These are phyloP conservation scores for Salix caprea DNA, from an alignment of 345 rosid genomes.

Conservation along the genomic window DNA sequence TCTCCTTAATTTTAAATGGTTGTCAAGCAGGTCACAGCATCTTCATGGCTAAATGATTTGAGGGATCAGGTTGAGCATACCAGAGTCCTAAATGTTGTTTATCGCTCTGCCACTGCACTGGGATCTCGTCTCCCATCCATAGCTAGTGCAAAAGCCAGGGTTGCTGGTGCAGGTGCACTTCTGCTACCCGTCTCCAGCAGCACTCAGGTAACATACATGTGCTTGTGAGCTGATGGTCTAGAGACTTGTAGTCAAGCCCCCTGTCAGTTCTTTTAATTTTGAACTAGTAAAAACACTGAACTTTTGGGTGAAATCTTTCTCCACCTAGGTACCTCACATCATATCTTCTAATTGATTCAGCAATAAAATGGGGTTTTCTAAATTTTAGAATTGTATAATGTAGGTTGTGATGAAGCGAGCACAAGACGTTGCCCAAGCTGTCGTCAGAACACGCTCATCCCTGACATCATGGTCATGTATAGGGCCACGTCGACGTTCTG, in stretches of 20 bases:
- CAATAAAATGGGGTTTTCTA: background rate
- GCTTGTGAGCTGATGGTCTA: background rate
- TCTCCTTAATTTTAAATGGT: slow-evolving; percentile 14
- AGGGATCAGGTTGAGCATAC: slow-evolving; percentile 86
- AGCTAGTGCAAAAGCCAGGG: slow-evolving; percentile 92
- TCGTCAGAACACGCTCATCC: slow-evolving; percentile 69
- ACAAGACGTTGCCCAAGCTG: slow-evolving; percentile 84
- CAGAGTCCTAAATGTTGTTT: slow-evolving; percentile 80
- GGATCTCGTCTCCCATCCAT: slow-evolving; percentile 90
- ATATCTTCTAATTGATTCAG: background rate
- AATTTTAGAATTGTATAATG: background rate
- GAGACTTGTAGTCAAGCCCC: background rate
- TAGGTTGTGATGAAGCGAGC: slow-evolving; percentile 94
- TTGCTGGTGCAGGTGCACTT: slow-evolving; percentile 91
- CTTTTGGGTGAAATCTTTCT: background rate
- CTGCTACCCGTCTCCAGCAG: slow-evolving; percentile 81
- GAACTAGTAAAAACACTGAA: background rate
- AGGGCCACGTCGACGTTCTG: slow-evolving; percentile 73
- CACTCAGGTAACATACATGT: slow-evolving; percentile 60
- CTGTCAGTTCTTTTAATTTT: background rate
- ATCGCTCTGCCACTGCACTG: slow-evolving; percentile 88
- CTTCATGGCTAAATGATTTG: slow-evolving; percentile 95
- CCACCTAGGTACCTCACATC: background rate
- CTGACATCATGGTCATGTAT: slow-evolving; percentile 90
- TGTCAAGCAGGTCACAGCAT: slow-evolving; percentile 69